Conservation (phyloP, 805 yeast genomes). For the Sungouiella thailandica region DNA sequence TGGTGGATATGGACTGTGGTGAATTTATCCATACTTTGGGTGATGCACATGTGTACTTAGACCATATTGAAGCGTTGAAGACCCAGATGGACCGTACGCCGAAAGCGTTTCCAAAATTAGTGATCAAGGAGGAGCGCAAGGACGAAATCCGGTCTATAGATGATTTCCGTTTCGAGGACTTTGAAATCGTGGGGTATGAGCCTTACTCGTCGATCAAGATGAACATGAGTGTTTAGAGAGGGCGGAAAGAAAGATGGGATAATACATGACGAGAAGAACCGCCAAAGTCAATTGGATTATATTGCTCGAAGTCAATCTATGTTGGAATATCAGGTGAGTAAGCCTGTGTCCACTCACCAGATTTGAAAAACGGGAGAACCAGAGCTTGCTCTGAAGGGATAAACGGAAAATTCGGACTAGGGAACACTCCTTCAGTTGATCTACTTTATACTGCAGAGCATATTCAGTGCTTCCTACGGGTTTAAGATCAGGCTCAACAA, state of each 20-base stretch:
- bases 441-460: not conserved
- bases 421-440: too few species aligned
- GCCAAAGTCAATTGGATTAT: too few species aligned
- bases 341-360: too few species aligned
- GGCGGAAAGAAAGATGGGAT: not conserved
- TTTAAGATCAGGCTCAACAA: too few species aligned
- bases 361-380: too few species aligned
- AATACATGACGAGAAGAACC: too few species aligned
- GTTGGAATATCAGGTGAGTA: too few species aligned
- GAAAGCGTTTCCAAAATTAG: slow-evolving; percentile 71
- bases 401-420: too few species aligned
- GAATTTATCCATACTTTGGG: slow-evolving; percentile 95
- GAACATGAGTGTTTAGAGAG: slow-evolving; percentile 87
- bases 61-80: slow-evolving; percentile 87
- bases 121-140: slow-evolving; percentile 52
- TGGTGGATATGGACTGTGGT: slow-evolving; percentile 93
- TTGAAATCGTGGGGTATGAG: slow-evolving; percentile 70
- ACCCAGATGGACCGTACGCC: slow-evolving; percentile 78
- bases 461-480: too few species aligned
- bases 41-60: slow-evolving; percentile 91
- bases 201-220: slow-evolving; percentile 83
- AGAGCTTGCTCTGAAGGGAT: too few species aligned
- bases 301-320: too few species aligned
- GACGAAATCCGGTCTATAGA: slow-evolving; percentile 61
- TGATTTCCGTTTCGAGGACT: slow-evolving; percentile 85